phyloP scores from a whole-genome alignment of 2,329 filamentous ascomycete species.

The Hypoxylon sp. region DNA sequence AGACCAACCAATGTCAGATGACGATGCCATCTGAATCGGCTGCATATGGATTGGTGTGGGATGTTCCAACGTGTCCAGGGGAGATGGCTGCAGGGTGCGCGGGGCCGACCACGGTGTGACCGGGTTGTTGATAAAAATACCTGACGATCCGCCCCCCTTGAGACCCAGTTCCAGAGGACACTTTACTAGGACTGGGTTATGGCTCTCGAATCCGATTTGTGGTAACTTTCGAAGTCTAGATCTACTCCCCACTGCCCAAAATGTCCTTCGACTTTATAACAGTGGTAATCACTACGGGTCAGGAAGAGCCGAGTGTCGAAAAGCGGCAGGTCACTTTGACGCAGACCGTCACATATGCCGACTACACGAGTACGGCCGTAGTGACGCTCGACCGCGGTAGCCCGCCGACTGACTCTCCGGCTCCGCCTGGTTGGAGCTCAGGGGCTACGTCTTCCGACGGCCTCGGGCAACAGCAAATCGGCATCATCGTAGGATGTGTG shows the following conservation, averaged over 20 bases:
- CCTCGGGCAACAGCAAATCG: slow-evolving; percentile 44
- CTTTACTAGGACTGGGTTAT: slow-evolving; percentile 32
- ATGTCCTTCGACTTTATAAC: slow-evolving; percentile 36
- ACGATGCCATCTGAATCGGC: slow-evolving; percentile 41
- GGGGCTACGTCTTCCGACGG: slow-evolving; percentile 43
- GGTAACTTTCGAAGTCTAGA: slow-evolving; percentile 20
- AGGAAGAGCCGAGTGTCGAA: slow-evolving; percentile 24
- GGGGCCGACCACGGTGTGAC: slow-evolving; percentile 37
- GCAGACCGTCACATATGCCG: slow-evolving; percentile 52
- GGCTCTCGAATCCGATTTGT: slow-evolving; percentile 37
- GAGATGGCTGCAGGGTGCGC: slow-evolving; percentile 27
- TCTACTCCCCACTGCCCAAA: slow-evolving; percentile 6
- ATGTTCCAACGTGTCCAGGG: slow-evolving; percentile 41
- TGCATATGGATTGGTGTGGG: slow-evolving; percentile 44
- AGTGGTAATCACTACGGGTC: slow-evolving; percentile 16
- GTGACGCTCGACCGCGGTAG: slow-evolving; percentile 51
- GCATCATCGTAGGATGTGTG: slow-evolving; percentile 52
- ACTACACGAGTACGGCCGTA: slow-evolving; percentile 50
- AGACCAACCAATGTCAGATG: slow-evolving; percentile 48
- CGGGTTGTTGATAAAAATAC: slow-evolving; percentile 42
- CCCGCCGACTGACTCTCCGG: slow-evolving; percentile 33
- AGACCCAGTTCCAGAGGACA: slow-evolving; percentile 21
- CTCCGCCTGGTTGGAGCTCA: slow-evolving; percentile 21
- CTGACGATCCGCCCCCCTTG: slow-evolving; percentile 37
- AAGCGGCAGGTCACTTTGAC: slow-evolving; percentile 51